These are phyloP conservation scores for Dipodascopsis tothii DNA, from an alignment of 805 yeast species.

Conservation along the genomic window DNA sequence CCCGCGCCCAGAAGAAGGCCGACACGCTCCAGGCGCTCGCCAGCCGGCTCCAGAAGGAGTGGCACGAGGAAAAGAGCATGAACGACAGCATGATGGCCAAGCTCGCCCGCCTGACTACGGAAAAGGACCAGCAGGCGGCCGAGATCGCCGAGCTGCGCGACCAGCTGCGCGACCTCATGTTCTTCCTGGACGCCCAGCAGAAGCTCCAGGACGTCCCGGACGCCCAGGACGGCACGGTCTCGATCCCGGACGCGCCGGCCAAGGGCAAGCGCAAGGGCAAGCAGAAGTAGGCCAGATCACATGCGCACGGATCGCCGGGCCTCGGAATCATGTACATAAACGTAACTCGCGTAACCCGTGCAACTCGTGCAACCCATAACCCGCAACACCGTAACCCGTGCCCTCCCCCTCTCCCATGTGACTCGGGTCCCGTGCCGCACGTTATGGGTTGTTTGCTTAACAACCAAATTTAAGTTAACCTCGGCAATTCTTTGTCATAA, in stretches of 20 bases:
- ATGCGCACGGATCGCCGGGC: too few relatives aligned
- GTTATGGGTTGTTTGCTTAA: too few relatives aligned
- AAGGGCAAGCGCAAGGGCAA: neutral
- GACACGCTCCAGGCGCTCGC: slow-evolving; percentile 24
- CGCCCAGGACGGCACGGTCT: slow-evolving; percentile 60
- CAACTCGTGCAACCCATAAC: too few relatives aligned
- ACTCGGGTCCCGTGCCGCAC: too few relatives aligned
- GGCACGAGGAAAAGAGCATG: slow-evolving; percentile 43
- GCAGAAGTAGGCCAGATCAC: neutral
- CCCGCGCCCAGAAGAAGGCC: slow-evolving; percentile 13
- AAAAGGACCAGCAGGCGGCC: slow-evolving; percentile 24
- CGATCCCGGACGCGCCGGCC: neutral
- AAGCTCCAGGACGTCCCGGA: slow-evolving; percentile 68
- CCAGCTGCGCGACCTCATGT: slow-evolving; percentile 58
- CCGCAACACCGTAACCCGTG: too few relatives aligned
- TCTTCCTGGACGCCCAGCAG: slow-evolving; percentile 63
- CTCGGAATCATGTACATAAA: too few relatives aligned
- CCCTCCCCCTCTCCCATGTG: too few relatives aligned
- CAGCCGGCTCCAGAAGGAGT: slow-evolving; percentile 32
- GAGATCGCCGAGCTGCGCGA: slow-evolving; percentile 31
- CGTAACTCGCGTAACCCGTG: too few relatives aligned
- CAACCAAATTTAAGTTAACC: too few relatives aligned
- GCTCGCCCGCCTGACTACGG: slow-evolving; percentile 33
- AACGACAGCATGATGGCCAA: slow-evolving; percentile 38
- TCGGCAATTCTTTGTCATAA: too few relatives aligned